Conservation (phyloP, 495 filamentous ascomycete species). For the Penicillium coprophilum region DNA sequence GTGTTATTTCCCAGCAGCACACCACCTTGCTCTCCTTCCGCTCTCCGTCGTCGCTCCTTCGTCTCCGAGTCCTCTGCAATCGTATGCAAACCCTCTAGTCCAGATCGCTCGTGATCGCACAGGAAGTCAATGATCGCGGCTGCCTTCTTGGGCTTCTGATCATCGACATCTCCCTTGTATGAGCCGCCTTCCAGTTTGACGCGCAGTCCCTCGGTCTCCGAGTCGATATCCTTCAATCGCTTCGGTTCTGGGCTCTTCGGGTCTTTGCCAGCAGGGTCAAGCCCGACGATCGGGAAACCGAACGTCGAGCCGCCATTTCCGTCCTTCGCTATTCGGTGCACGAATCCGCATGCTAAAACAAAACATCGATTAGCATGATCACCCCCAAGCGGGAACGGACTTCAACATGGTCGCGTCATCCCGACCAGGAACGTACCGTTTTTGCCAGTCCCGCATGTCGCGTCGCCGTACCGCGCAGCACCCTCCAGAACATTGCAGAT, state of each 20-base stretch:
- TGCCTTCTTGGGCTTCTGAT: constrained; percentile 53
- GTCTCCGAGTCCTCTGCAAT: constrained; percentile 35
- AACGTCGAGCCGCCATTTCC: constrained; percentile 32
- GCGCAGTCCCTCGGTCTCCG: constrained; percentile 64
- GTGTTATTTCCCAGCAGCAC: constrained; percentile 24
- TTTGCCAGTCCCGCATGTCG: constrained; percentile 59
- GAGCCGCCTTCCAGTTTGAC: constrained; percentile 68
- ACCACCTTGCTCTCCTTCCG: constrained; percentile 28
- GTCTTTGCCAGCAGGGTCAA: constrained; percentile 56
- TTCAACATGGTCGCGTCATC: not conserved
- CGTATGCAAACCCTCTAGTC: constrained; percentile 62
- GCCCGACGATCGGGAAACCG: constrained; percentile 72
- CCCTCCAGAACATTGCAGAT: constrained; percentile 67
- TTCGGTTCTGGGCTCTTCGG: constrained; percentile 57
- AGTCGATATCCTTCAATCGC: constrained; percentile 61
- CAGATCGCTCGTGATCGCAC: constrained; percentile 68
- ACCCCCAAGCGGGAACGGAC: not conserved
- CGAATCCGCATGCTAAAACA: constrained; percentile 73
- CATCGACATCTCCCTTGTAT: constrained; percentile 45
- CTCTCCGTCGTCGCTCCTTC: constrained; percentile 25
- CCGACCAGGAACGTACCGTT: constrained; percentile 31
- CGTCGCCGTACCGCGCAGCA: constrained; percentile 58
- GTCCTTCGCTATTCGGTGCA: constrained; percentile 46
- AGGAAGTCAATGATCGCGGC: constrained; percentile 79
- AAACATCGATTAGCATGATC: constrained; percentile 10